Conservation (phyloP, 495 filamentous ascomycete species). For the Penicillium subrubescens region DNA sequence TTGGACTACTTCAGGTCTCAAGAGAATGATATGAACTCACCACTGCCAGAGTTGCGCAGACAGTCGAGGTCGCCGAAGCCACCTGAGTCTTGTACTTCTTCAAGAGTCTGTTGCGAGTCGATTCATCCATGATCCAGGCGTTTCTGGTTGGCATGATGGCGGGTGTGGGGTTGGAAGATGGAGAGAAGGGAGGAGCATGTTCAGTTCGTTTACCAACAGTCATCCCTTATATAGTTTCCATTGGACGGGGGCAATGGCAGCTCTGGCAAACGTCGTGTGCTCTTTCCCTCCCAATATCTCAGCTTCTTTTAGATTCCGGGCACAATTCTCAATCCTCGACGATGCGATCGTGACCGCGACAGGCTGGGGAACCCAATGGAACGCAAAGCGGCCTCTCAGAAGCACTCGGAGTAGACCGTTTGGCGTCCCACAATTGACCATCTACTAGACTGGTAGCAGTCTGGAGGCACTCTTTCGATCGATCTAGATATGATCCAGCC, state of each 20-base stretch:
- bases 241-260: constrained; percentile 18
- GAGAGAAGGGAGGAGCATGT: constrained; percentile 44
- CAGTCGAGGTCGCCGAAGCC: constrained; percentile 45
- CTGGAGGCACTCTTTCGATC: not conserved
- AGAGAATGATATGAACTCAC: constrained; percentile 30
- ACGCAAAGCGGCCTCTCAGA: constrained; percentile 55
- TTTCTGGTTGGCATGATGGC: constrained; percentile 37
- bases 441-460: constrained; percentile 29
- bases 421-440: constrained; percentile 54
- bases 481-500: not conserved
- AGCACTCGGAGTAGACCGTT: constrained; percentile 51
- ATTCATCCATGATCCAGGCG: constrained; percentile 44
- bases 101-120: constrained; percentile 42
- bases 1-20: not conserved
- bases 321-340: not conserved
- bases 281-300: not conserved
- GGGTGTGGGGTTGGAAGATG: constrained; percentile 32
- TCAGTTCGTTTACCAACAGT: constrained; percentile 46
- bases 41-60: constrained; percentile 49
- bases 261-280: not conserved
- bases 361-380: constrained; percentile 56
- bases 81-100: constrained; percentile 52
- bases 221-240: constrained; percentile 45
- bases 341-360: constrained; percentile 12
- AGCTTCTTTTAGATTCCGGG: not conserved